Conservation (phyloP, 177 flowering plant genomes). For the Vitis hybrid region DNA sequence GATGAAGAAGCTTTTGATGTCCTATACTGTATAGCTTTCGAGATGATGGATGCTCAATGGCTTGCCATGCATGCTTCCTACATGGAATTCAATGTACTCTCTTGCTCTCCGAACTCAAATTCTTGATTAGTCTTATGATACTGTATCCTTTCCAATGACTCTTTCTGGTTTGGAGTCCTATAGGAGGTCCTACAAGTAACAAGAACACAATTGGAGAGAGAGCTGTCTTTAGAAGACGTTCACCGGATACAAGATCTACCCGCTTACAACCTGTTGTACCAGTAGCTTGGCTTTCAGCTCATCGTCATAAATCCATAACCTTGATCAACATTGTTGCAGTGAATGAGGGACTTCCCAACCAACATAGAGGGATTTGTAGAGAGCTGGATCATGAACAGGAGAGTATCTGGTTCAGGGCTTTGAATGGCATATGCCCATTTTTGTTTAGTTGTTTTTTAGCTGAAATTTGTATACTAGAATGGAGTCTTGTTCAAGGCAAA, state of each 20-base stretch:
- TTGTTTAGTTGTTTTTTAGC: no score
- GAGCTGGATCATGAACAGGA: no score
- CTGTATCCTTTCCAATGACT: neutral
- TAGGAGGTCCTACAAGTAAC: constrained; percentile 89
- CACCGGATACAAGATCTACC: constrained; percentile 77
- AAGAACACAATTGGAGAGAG: constrained; percentile 81
- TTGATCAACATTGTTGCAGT: no score
- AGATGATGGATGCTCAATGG: constrained; percentile 99
- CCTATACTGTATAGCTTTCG: constrained; percentile 86
- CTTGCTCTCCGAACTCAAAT: constrained; percentile 25
- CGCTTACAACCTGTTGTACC: constrained; percentile 81
- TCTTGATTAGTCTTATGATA: neutral
- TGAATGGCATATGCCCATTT: no score
- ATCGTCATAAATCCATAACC: neutral
- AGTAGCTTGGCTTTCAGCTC: constrained; percentile 25
- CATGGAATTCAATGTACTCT: constrained; percentile 90
- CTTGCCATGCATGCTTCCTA: constrained; percentile 99
- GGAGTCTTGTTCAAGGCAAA: no score
- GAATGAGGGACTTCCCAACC: no score
- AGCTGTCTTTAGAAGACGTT: constrained; percentile 77
- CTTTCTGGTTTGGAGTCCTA: neutral
- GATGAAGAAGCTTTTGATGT: constrained; percentile 90
- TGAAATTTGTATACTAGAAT: no score
- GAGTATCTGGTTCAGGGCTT: no score
- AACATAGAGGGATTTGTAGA: no score